Evolutionary conservation across 495 filamentous ascomycete species (phyloP), one percentile per base, ranked within the genome.

Genomic region (Neurospora sp.): DNA sequence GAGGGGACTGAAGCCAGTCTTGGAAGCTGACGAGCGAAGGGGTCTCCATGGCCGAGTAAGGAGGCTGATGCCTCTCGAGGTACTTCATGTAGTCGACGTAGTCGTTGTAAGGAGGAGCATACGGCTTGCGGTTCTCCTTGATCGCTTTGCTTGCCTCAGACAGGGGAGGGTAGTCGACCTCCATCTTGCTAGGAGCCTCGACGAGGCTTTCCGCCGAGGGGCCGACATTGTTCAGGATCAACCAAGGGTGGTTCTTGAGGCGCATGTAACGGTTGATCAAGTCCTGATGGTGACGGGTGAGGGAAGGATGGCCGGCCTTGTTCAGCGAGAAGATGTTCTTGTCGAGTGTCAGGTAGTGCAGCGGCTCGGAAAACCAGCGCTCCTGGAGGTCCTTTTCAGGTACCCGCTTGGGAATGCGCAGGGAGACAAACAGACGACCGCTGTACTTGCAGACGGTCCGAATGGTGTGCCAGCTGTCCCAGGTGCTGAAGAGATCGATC

Each of bases 391-490:
- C 83, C 44, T 88, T 84, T 31, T 90, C 84, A 8, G 96, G 96
- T 23, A 97, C 85, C 41, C 91, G 87, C n/a, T 89, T 89, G 37
- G 94, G 94, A 71, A 98, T 85, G 72, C 86, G 85, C 14, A 99
- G 85, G n/a, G 92, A 94, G 83, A 98, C 89, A 73, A 91, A 92
- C 71, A 99, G 85, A 81, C 92, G 88, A 69, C 86, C 79, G 81
- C 91, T 90, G 77, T 98, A 98, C 83, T 89, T 93, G 89, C 94
- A 98, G 37, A 92, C 84, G 59, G 92, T 91, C 71, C 96, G 85
- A 76, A 98, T 93, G 41, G 89, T 84, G 81, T 98, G 91, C 96
- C 96, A 99, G 10, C 91, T 91, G 83, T 98, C 95, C 96, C 96
- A 99, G 8, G 90, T 86, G 46, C 89, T 90, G 75, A 91, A 94